Evolutionary conservation across 1,139 yeast species (phyloP).

Genomic region (Nadsonia starkeyi-henricii): DNA sequence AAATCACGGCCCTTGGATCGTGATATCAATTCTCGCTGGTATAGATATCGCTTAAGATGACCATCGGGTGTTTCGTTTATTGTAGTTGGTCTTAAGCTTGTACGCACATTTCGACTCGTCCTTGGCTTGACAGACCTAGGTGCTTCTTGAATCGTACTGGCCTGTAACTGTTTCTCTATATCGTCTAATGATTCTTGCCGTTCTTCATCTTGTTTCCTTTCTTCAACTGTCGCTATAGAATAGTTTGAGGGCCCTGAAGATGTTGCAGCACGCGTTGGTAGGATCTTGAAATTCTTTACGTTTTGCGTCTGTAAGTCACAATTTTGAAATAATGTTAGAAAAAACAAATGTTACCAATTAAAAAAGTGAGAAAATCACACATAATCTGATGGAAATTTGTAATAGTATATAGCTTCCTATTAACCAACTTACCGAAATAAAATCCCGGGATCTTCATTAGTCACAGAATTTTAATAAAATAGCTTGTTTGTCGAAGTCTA

Average conservation of each 20-base stretch:
- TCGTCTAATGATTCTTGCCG: not conserved
- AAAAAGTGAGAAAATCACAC: too few relatives aligned
- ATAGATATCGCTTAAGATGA: slow-evolving; percentile 4
- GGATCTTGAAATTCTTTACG: slow-evolving; percentile 5
- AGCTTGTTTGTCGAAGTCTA: too few relatives aligned
- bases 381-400: too few relatives aligned
- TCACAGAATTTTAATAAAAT: too few relatives aligned
- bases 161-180: slow-evolving; percentile 1
- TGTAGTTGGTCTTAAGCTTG: not conserved
- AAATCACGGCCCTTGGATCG: slow-evolving; percentile 1
- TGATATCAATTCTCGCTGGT: slow-evolving; percentile 1
- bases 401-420: not conserved
- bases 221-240: slow-evolving; percentile 4
- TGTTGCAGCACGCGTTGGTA: slow-evolving; percentile 4
- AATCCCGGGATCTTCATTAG: slow-evolving; percentile 3
- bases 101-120: too few relatives aligned
- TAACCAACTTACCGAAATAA: slow-evolving; percentile 3
- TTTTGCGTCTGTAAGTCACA: not conserved
- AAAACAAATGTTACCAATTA: too few relatives aligned
- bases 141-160: not conserved
- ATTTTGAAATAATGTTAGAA: not conserved
- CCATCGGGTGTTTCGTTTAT: slow-evolving; percentile 2
- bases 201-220: slow-evolving; percentile 1
- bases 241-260: slow-evolving; percentile 1
- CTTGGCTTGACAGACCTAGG: slow-evolving; percentile 1